Evolutionary conservation across 306 rosid genomes (phyloP).

Genomic region (Lagenaria siceraria): DNA sequence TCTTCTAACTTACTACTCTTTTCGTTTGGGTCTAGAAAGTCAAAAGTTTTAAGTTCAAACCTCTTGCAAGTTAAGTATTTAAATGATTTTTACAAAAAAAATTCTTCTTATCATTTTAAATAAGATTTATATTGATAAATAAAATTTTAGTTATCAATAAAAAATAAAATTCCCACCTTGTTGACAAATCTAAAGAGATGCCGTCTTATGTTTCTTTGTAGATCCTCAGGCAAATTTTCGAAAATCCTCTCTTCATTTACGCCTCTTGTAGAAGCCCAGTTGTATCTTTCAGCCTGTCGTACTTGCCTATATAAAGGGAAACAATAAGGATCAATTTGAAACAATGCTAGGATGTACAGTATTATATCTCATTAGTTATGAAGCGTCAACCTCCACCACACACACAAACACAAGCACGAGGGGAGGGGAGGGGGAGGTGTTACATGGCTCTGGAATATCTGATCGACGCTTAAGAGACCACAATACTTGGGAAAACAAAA

Average conservation of each 20-base stretch:
- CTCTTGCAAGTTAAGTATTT: not conserved
- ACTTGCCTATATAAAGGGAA: constrained; percentile 45
- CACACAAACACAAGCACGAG: not conserved
- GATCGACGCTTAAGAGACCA: not conserved
- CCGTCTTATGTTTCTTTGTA: constrained; percentile 67
- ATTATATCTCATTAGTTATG: not conserved
- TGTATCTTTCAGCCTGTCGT: constrained; percentile 57
- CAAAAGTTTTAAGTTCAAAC: not conserved
- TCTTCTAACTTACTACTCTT: not conserved
- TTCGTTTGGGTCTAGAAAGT: not conserved
- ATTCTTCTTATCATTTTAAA: not conserved
- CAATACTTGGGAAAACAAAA: not conserved
- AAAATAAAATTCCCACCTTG: constrained; percentile 29
- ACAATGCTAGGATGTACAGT: not conserved
- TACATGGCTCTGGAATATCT: not conserved
- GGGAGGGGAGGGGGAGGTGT: no score
- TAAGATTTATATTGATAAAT: not conserved
- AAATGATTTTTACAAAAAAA: not conserved
- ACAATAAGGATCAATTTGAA: constrained; percentile 1
- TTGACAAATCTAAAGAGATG: constrained; percentile 54
- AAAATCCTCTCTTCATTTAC: constrained; percentile 74
- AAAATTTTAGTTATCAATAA: not conserved
- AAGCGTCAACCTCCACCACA: not conserved
- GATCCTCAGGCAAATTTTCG: constrained; percentile 76
- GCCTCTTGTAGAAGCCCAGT: constrained; percentile 89